Base-by-base conservation (phyloP, 352 stramenopile genomes). In the Globisporangium emineosum region DNA sequence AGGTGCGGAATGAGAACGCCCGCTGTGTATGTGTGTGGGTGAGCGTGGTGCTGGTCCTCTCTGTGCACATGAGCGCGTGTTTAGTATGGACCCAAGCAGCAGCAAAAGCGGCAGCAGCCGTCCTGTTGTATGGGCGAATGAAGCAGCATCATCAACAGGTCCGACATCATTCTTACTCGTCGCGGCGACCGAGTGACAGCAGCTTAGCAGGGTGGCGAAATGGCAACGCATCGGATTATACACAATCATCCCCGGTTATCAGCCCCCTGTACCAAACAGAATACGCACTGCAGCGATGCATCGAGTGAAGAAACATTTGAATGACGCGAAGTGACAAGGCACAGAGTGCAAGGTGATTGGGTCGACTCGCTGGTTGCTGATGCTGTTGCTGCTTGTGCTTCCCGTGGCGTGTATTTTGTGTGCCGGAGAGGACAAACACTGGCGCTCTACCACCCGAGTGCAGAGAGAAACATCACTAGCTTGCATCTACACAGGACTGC, bases 1-100 rank as follows among this genome's bases (percentile, higher is more conserved):
- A 65, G 78, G 78, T 86, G 72, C 64, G 67, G 25, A 64, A 57
- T 57, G 51, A 40, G 17, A 27, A 57, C 37, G 57, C 35, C 10
- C 6, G 50, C 8, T 49, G 32, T 43, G 23, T 12, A 8, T 23
- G 32, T 51, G 32, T 30, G 33, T 23, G 42, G 32, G 54, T 43
- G 29, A 9, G 40, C 30, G 15, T 49, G 27, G 56, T 15, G 42
- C 19, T 47, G 40, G 56, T 43, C 15, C 56, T 54, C 17, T 35
- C 17, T 29, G 25, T 54, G 35, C 4, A 2, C 4, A 23, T 6
- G 25, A 47, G 57, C 42, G 5, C 42, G 25, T 12, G 2, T 12
- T 8, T 12, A n/a, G n/a, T 19, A 33, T 21, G 13, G 19, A 35
- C 29, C 12, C n/a, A 27, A 61, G 55, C 25, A 25, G 55, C 33